phyloP scores from a whole-genome alignment of 2,329 filamentous ascomycete genomes.

The Malbranchea zuffiana region DNA sequence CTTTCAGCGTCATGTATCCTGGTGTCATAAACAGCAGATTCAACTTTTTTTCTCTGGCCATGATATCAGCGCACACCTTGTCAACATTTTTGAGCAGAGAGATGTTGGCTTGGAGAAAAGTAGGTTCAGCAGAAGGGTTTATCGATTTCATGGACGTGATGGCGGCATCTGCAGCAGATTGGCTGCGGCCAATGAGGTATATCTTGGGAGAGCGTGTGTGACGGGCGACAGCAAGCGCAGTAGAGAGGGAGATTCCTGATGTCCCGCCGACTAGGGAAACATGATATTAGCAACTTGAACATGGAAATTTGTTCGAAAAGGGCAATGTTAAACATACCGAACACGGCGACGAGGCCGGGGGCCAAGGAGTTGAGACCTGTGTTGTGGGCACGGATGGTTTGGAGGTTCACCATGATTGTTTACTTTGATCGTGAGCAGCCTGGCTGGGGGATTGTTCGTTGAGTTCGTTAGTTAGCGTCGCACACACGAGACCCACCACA shows the following conservation, averaged over 20 bases:
- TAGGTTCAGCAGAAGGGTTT: conserved; percentile 19
- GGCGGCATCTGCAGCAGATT: conserved; percentile 31
- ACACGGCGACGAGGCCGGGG: conserved; percentile 16
- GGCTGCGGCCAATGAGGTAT: conserved; percentile 42
- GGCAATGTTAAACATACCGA: conserved; percentile 15
- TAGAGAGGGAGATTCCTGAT: conserved; percentile 41
- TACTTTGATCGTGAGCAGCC: background rate
- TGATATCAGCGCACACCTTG: conserved; percentile 23
- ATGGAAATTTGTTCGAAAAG: no score
- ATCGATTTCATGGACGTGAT: conserved; percentile 29
- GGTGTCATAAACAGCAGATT: conserved; percentile 33
- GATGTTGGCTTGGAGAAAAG: conserved; percentile 26
- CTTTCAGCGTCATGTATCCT: conserved; percentile 26
- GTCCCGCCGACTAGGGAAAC: conserved; percentile 37
- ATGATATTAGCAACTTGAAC: no score
- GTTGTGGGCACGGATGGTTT: conserved; percentile 16
- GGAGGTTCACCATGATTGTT: conserved; percentile 17
- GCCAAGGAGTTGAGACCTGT: conserved; percentile 14
- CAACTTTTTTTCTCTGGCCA: conserved; percentile 21
- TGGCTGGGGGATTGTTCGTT: background rate
- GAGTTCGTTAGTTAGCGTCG: no score
- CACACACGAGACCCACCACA: no score
- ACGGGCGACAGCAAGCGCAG: conserved; percentile 39
- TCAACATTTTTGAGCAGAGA: conserved; percentile 28
- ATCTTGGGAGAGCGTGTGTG: conserved; percentile 34